These are phyloP conservation scores for Monilinia aucupariae DNA, from an alignment of 2,329 filamentous ascomycete species.

Conservation along the genomic window DNA sequence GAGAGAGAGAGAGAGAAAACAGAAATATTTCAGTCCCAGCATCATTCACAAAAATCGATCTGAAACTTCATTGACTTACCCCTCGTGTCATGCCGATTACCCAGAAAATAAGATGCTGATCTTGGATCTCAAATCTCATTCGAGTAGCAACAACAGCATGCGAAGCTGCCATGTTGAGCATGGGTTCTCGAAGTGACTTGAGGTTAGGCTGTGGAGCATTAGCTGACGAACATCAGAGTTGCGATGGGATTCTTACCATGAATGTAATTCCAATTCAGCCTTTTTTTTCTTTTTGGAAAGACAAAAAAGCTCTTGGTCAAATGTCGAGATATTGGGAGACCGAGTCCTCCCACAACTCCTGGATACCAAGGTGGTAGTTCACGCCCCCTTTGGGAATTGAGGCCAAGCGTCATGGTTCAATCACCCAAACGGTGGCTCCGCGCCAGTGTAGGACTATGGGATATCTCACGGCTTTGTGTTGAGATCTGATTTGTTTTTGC, in stretches of 20 bases:
- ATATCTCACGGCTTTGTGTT: too few relatives aligned
- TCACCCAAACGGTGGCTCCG: too few relatives aligned
- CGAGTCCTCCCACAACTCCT: conserved; percentile 54
- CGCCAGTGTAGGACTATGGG: too few relatives aligned
- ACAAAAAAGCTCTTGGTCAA: conserved; percentile 53
- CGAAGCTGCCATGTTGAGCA: not conserved
- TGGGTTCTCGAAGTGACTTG: not conserved
- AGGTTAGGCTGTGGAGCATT: too few relatives aligned
- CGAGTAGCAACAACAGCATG: too few relatives aligned
- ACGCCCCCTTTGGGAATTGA: not conserved
- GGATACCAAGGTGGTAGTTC: conserved; percentile 39
- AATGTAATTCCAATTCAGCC: too few relatives aligned
- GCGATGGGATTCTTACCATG: not conserved
- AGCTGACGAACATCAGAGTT: not conserved
- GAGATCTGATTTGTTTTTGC: not conserved
- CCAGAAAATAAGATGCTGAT: not conserved
- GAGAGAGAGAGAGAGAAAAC: too few relatives aligned
- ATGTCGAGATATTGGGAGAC: conserved; percentile 65
- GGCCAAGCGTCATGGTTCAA: too few relatives aligned
- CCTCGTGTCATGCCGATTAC: not conserved
- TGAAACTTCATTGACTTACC: not conserved
- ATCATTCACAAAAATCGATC: too few relatives aligned
- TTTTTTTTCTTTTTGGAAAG: too few relatives aligned
- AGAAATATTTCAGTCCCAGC: too few relatives aligned
- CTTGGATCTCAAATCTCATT: not conserved